Conservation (phyloP, 1,284 basidiomycete species). For the Naganishia albida region DNA sequence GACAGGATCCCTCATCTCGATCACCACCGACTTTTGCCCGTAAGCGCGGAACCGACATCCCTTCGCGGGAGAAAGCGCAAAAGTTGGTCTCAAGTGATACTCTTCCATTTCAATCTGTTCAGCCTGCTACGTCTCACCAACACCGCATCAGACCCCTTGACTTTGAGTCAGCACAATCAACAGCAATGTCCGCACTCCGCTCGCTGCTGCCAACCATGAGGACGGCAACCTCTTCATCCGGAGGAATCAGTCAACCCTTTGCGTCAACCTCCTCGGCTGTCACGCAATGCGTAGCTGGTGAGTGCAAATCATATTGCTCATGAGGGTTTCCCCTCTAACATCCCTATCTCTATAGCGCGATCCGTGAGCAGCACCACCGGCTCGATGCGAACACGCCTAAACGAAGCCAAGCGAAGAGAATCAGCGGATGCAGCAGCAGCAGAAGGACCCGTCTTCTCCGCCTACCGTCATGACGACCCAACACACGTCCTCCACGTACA, state of each 20-base stretch:
- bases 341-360: neutral
- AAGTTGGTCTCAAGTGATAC: neutral
- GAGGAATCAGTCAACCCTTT: constrained; percentile 1
- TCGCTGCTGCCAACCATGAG: neutral
- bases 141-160: neutral
- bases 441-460: constrained; percentile 13
- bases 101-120: neutral
- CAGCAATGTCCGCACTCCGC: neutral
- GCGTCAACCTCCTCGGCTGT: neutral
- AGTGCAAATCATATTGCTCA: neutral
- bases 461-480: constrained; percentile 31
- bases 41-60: constrained; percentile 10
- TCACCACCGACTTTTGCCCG: constrained; percentile 15
- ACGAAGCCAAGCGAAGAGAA: constrained; percentile 20
- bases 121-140: neutral
- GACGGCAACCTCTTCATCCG: neutral
- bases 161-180: neutral
- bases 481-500: constrained; percentile 51
- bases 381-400: constrained; percentile 5
- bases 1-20: neutral
- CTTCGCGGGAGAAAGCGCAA: constrained; percentile 17
- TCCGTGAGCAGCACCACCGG: constrained; percentile 3
- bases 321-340: no score
- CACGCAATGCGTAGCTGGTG: neutral
- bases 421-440: constrained; percentile 8